Conservation (phyloP, 768 basidiomycete species). For the Suillus lakei region DNA sequence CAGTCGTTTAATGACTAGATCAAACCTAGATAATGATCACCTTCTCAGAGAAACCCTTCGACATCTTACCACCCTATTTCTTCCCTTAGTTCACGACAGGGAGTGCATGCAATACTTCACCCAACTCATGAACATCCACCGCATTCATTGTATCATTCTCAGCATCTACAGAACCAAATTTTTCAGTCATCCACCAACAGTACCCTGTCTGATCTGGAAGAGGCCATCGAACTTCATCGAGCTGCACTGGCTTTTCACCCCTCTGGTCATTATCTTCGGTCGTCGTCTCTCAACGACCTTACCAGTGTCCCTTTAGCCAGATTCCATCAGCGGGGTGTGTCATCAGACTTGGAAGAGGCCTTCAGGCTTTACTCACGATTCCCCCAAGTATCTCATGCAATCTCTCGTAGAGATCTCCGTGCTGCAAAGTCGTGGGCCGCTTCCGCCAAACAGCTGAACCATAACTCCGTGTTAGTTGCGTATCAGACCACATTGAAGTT, state of each 20-base stretch:
- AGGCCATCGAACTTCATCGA: no score
- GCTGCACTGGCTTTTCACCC: neutral
- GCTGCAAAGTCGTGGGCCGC: conserved; percentile 26
- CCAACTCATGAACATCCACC: conserved; percentile 27
- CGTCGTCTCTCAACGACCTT: no score
- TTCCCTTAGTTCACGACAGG: conserved; percentile 29
- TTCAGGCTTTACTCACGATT: neutral
- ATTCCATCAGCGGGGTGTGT: no score
- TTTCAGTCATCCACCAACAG: conserved; percentile 32
- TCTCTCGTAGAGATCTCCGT: conserved; percentile 3
- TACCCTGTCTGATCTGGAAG: conserved; percentile 15
- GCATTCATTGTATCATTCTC: conserved; percentile 26
- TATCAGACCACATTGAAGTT: conserved; percentile 32
- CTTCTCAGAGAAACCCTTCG: conserved; percentile 26
- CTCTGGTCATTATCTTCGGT: no score
- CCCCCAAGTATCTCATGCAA: neutral
- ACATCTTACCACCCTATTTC: conserved; percentile 23
- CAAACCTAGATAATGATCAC: conserved; percentile 12
- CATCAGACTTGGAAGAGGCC: no score
- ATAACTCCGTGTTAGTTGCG: conserved; percentile 30
- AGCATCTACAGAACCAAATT: conserved; percentile 7
- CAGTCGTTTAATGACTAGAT: neutral
- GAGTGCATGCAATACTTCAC: conserved; percentile 23
- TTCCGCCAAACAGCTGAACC: conserved; percentile 17
- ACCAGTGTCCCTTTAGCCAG: no score